Evolutionary conservation across 2,329 filamentous ascomycete genomes (phyloP).

Genomic region (Geosmithia flava): DNA sequence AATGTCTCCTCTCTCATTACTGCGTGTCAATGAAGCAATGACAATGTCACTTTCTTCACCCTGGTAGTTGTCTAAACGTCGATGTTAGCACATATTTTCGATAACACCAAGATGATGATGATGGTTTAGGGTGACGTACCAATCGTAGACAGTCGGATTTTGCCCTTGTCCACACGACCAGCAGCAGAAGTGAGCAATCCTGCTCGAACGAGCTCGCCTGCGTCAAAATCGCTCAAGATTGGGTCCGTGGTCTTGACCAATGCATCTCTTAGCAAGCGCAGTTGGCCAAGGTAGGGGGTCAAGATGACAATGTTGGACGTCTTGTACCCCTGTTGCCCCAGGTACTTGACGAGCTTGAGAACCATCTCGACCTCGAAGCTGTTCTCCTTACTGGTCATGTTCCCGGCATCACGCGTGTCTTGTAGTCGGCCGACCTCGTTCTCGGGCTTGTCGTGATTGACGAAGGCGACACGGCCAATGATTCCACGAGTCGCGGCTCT

Average conservation of each 20-base stretch:
- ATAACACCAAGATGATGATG: neutral
- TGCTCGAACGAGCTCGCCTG: constrained; percentile 51
- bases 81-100: neutral
- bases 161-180: constrained; percentile 25
- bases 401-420: constrained; percentile 10
- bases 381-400: constrained; percentile 38
- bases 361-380: constrained; percentile 30
- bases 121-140: constrained; percentile 10
- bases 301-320: constrained; percentile 55
- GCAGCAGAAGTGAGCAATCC: constrained; percentile 20
- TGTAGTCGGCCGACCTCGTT: constrained; percentile 43
- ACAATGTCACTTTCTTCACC: constrained; percentile 65
- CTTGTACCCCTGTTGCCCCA: constrained; percentile 54
- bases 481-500: constrained; percentile 8
- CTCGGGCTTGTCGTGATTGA: constrained; percentile 46
- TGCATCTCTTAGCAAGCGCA: constrained; percentile 11
- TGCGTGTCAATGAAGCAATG: constrained; percentile 58
- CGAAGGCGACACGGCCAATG: constrained; percentile 33
- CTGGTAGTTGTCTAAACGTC: constrained; percentile 50
- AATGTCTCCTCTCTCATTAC: constrained; percentile 43
- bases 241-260: constrained; percentile 27
- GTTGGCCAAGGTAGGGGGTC: constrained; percentile 51
- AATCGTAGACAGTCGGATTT: constrained; percentile 49
- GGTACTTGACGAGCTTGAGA: constrained; percentile 45
- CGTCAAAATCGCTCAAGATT: constrained; percentile 38